phyloP scores from a whole-genome alignment of 2,329 filamentous ascomycete species.

The Phoma sp. region DNA sequence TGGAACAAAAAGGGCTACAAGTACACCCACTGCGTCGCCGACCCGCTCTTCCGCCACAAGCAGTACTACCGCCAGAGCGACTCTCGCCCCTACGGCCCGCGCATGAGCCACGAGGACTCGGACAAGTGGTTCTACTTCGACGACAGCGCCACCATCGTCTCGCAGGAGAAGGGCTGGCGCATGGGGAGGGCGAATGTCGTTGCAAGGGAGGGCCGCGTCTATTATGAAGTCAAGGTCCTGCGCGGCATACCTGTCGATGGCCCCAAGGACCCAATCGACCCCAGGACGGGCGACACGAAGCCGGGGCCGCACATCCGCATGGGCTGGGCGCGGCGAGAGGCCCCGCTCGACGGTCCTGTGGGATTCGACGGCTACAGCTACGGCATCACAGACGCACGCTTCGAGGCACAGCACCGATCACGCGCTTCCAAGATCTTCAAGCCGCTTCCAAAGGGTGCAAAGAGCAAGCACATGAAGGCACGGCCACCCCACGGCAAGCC shows the following conservation, averaged over 20 bases:
- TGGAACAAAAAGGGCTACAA: constrained; percentile 78
- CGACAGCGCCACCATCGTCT: constrained; percentile 78
- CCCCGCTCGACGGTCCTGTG: constrained; percentile 81
- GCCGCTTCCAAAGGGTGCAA: constrained; percentile 47
- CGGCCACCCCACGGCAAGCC: constrained; percentile 45
- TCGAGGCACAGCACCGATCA: constrained; percentile 92
- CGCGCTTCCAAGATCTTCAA: constrained; percentile 84
- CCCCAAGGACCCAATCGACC: constrained; percentile 47
- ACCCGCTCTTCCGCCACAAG: constrained; percentile 83
- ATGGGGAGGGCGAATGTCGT: constrained; percentile 91
- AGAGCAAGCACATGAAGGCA: constrained; percentile 51
- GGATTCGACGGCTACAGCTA: constrained; percentile 95
- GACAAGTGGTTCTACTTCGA: constrained; percentile 82
- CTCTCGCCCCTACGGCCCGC: constrained; percentile 79
- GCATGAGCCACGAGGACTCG: constrained; percentile 92
- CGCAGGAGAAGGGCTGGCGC: constrained; percentile 90
- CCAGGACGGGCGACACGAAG: constrained; percentile 48
- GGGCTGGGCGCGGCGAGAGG: constrained; percentile 84
- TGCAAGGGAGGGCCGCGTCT: constrained; percentile 87
- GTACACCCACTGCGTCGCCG: constrained; percentile 89
- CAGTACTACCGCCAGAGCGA: constrained; percentile 92
- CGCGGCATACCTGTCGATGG: constrained; percentile 69
- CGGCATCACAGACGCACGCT: constrained; percentile 85
- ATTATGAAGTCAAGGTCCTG: constrained; percentile 92
- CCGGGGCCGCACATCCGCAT: constrained; percentile 74